Conservation (phyloP, 2,329 filamentous ascomycete species). For the Aspergillus sp. region DNA sequence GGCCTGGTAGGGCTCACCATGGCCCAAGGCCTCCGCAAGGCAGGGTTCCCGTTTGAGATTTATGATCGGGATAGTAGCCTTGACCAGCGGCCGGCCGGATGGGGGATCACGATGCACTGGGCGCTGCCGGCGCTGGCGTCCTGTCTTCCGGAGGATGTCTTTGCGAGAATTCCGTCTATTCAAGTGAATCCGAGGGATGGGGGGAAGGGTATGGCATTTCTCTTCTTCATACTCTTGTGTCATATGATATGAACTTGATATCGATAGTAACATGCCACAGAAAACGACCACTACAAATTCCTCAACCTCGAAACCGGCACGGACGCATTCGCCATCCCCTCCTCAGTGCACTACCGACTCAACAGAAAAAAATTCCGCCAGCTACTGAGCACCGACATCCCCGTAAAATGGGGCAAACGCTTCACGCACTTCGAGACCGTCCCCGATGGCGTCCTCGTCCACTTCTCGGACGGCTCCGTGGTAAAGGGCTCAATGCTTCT, state of each 20-base stretch:
- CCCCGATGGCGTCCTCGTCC: conserved; percentile 43
- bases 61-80: conserved; percentile 51
- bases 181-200: conserved; percentile 61
- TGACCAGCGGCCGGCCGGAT: conserved; percentile 57
- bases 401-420: conserved; percentile 52
- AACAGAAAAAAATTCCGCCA: conserved; percentile 52
- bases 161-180: conserved; percentile 52
- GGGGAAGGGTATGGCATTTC: conserved; percentile 38
- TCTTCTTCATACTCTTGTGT: background rate
- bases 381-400: conserved; percentile 52
- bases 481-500: conserved; percentile 52
- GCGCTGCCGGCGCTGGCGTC: conserved; percentile 46
- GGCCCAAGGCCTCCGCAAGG: conserved; percentile 45
- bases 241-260: background rate
- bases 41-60: conserved; percentile 40
- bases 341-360: conserved; percentile 54
- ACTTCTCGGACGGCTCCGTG: conserved; percentile 54
- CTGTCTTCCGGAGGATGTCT: conserved; percentile 56
- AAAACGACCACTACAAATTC: conserved; percentile 58
- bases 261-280: conserved; percentile 3
- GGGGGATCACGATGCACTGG: conserved; percentile 65
- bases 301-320: conserved; percentile 60
- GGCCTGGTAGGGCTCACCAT: conserved; percentile 50
- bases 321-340: conserved; percentile 51
- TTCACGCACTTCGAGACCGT: conserved; percentile 40